Conservation (phyloP, 495 filamentous ascomycete species). For the Hypoxylon intermedium region DNA sequence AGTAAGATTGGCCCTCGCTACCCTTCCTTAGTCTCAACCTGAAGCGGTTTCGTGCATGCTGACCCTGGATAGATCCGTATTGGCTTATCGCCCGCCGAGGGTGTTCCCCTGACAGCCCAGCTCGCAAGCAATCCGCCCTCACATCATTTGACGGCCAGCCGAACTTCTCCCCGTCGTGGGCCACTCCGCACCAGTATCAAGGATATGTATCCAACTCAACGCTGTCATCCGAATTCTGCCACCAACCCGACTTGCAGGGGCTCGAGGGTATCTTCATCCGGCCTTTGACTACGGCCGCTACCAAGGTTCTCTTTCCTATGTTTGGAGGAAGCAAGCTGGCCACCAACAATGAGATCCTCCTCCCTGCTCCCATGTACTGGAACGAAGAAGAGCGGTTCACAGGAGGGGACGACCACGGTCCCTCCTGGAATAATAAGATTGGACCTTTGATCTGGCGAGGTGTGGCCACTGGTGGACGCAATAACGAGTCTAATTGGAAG, state of each 20-base stretch:
- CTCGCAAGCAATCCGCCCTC: constrained; percentile 55
- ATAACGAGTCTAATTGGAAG: constrained; percentile 65
- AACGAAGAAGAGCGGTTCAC: constrained; percentile 73
- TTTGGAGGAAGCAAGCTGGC: constrained; percentile 76
- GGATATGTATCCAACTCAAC: constrained; percentile 73
- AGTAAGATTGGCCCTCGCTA: constrained; percentile 42
- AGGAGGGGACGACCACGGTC: constrained; percentile 58
- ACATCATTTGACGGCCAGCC: constrained; percentile 51
- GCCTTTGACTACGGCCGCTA: constrained; percentile 62
- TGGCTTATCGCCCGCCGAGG: constrained; percentile 68
- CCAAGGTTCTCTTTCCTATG: constrained; percentile 66
- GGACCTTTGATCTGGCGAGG: constrained; percentile 69
- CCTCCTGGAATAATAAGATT: constrained; percentile 63
- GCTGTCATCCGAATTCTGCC: constrained; percentile 68
- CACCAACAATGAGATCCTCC: constrained; percentile 77
- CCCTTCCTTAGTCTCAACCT: constrained; percentile 1
- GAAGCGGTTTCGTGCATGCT: constrained; percentile 29
- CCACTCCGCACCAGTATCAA: constrained; percentile 52
- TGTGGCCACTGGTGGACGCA: constrained; percentile 69
- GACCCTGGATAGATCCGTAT: constrained; percentile 56
- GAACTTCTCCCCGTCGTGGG: constrained; percentile 48
- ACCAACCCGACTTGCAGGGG: constrained; percentile 59
- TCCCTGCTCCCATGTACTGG: constrained; percentile 78
- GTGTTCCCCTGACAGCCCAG: constrained; percentile 66
- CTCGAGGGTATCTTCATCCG: constrained; percentile 73